Evolutionary conservation across 78 protist species (phyloP), one percentile per base, ranked within the genome.

Genomic region (Speleostelium caveatum): DNA sequence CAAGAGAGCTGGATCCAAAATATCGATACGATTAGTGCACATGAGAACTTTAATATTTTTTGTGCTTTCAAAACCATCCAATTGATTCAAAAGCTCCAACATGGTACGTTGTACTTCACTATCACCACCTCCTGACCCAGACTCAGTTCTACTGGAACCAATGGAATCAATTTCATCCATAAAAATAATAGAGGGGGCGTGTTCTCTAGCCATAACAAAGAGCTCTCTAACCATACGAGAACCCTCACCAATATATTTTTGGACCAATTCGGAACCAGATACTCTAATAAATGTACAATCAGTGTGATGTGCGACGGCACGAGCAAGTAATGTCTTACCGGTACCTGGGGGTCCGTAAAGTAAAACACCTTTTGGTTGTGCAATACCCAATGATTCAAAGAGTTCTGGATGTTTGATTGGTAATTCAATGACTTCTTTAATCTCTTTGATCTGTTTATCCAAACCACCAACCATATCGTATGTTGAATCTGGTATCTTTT

Each of bases 21-120:
- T 99, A 91, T 99, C 99, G 33, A 99, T 96, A 42, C 99, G 98
- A 93, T 99, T 99, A 21, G 99, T 99, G 30, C 99, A 99, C 99
- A 99, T 99, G 58, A 99, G 80, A n/a, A 97, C 98, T 87, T 99
- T 99, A 95, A 99, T 98, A 85, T 96, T 97, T 75, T 97, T 96
- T 0, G 99, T 87, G 5, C 99, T 49, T 75, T 99, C 99, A 68
- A 99, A 99, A 24, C 99, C 99, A 73, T 99, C 99, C 24, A 99
- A 94, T 95, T 99, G 99, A 86, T 99, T 99, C 73, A 99, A 94
- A 32, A 99, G 94, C 96, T 99, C 99, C n/a, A 99, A 94, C 99
- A 99, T 99, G 8, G 99, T 99, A 16, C 99, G 96, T 95, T 99
- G 99, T 33, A 96, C 98, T 80, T 97, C 99, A 32, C 88, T 59